phyloP scores from a whole-genome alignment of 2,329 filamentous ascomycete species.

The Iodosphaeria phyllophila region DNA sequence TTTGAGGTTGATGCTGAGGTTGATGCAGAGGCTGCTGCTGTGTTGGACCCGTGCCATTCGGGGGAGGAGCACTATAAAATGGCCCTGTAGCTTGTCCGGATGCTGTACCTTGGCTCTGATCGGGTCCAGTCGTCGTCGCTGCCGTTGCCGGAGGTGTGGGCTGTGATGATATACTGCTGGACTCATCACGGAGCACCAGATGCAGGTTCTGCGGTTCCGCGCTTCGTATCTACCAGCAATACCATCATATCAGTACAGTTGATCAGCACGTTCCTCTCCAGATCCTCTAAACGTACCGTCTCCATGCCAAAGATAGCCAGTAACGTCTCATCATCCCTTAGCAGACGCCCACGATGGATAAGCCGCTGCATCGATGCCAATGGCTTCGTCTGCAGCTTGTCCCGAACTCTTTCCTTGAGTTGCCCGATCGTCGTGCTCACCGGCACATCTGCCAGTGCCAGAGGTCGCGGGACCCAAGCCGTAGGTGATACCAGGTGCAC shows the following conservation, averaged over 20 bases:
- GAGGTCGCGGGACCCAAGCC: slow-evolving; percentile 27
- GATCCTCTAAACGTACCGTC: slow-evolving; percentile 19
- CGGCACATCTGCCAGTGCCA: slow-evolving; percentile 28
- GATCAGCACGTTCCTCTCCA: slow-evolving; percentile 4
- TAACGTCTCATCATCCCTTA: slow-evolving; percentile 37
- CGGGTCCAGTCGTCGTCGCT: slow-evolving; percentile 4
- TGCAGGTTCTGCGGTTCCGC: slow-evolving; percentile 12
- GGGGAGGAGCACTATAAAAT: too few relatives aligned
- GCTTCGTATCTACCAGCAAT: slow-evolving; percentile 10
- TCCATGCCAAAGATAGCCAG: slow-evolving; percentile 36
- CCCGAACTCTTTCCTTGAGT: slow-evolving; percentile 38
- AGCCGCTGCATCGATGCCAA: slow-evolving; percentile 35
- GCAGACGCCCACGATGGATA: slow-evolving; percentile 39
- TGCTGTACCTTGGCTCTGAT: slow-evolving; percentile 3
- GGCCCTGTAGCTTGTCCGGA: too few relatives aligned
- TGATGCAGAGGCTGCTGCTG: too few relatives aligned
- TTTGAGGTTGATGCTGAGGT: too few relatives aligned
- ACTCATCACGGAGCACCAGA: slow-evolving; percentile 14
- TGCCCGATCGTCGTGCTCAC: slow-evolving; percentile 33
- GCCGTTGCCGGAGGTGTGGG: too few relatives aligned
- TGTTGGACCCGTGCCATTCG: too few relatives aligned
- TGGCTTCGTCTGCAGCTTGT: slow-evolving; percentile 28
- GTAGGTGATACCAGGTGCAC: slow-evolving; percentile 42
- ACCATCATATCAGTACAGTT: slow-evolving; percentile 3
- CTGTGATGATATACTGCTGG: too few relatives aligned